Conservation (phyloP, 805 yeast species). For the Candida stauntonica region DNA sequence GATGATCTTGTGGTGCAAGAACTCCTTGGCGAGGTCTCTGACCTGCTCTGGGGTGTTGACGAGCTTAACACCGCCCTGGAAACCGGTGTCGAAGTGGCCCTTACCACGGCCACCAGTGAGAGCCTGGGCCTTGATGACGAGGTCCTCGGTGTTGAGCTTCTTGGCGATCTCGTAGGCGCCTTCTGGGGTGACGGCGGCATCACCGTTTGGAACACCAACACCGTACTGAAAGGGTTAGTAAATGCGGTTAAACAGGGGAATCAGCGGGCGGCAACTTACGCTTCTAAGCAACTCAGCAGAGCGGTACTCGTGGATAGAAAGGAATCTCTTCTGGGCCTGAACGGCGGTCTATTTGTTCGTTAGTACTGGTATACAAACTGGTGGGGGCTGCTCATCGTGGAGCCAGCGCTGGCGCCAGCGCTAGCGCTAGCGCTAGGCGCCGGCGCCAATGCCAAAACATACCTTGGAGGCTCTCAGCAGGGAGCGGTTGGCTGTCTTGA, state of each 20-base stretch:
- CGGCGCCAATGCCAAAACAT: slow-evolving; percentile 6
- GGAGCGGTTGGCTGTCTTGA: slow-evolving; percentile 15
- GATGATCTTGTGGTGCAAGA: slow-evolving; percentile 89
- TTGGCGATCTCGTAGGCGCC: slow-evolving; percentile 84
- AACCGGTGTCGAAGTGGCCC: slow-evolving; percentile 94
- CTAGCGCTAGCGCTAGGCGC: too few relatives aligned
- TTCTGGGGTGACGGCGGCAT: slow-evolving; percentile 83
- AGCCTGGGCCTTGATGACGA: slow-evolving; percentile 98
- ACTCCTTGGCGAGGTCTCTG: slow-evolving; percentile 75
- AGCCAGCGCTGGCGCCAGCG: too few relatives aligned
- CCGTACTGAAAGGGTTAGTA: slow-evolving; percentile 46
- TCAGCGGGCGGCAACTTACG: slow-evolving; percentile 10
- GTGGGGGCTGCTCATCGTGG: background rate
- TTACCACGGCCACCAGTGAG: slow-evolving; percentile 99
- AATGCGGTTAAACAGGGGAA: too few relatives aligned
- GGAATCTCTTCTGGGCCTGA: slow-evolving; percentile 49
- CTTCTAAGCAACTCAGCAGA: slow-evolving; percentile 78
- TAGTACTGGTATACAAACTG: slow-evolving; percentile 1
- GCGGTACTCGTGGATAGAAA: slow-evolving; percentile 94
- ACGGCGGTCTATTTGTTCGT: slow-evolving; percentile 13
- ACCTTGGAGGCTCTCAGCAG: slow-evolving; percentile 15
- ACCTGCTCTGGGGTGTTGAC: slow-evolving; percentile 85
- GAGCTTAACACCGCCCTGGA: slow-evolving; percentile 94
- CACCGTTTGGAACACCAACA: slow-evolving; percentile 87
- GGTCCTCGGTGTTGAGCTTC: slow-evolving; percentile 66